phyloP scores from a whole-genome alignment of 768 basidiomycete species.

The Trametes elegans region DNA sequence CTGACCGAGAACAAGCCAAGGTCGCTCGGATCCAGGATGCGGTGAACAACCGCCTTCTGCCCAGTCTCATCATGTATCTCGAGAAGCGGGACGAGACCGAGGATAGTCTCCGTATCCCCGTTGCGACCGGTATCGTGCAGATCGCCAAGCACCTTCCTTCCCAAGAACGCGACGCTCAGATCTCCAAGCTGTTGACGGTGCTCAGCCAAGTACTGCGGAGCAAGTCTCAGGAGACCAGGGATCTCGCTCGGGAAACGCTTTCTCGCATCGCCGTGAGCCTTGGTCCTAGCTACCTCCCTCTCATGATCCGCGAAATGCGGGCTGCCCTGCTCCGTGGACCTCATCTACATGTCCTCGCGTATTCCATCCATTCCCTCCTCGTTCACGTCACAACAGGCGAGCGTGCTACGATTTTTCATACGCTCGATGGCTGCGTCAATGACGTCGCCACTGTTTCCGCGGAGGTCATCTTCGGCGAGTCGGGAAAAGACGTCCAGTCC shows the following conservation, averaged over 20 bases:
- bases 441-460: slow-evolving; percentile 79
- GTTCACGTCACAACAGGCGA: slow-evolving; percentile 73
- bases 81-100: slow-evolving; percentile 82
- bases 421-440: slow-evolving; percentile 73
- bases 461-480: slow-evolving; percentile 93
- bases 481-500: slow-evolving; percentile 81
- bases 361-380: slow-evolving; percentile 77
- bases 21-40: slow-evolving; percentile 61
- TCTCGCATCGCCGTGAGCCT: slow-evolving; percentile 73
- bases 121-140: slow-evolving; percentile 82
- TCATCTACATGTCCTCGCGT: slow-evolving; percentile 90
- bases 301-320: slow-evolving; percentile 78
- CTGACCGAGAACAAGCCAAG: slow-evolving; percentile 19
- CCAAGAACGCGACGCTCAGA: slow-evolving; percentile 59
- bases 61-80: slow-evolving; percentile 73
- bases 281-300: slow-evolving; percentile 71
- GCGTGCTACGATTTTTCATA: slow-evolving; percentile 49
- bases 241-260: slow-evolving; percentile 79
- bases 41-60: slow-evolving; percentile 74
- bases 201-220: slow-evolving; percentile 91
- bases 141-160: slow-evolving; percentile 80
- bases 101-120: slow-evolving; percentile 82
- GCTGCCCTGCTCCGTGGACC: slow-evolving; percentile 86
- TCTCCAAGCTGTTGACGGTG: slow-evolving; percentile 74
- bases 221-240: slow-evolving; percentile 89